A percentile compares a stretch with the other conserved stretches of the same genome.
phyloP scores from a whole-genome alignment of 768 basidiomycete genomes.

The Cubamyces sp. region DNA sequence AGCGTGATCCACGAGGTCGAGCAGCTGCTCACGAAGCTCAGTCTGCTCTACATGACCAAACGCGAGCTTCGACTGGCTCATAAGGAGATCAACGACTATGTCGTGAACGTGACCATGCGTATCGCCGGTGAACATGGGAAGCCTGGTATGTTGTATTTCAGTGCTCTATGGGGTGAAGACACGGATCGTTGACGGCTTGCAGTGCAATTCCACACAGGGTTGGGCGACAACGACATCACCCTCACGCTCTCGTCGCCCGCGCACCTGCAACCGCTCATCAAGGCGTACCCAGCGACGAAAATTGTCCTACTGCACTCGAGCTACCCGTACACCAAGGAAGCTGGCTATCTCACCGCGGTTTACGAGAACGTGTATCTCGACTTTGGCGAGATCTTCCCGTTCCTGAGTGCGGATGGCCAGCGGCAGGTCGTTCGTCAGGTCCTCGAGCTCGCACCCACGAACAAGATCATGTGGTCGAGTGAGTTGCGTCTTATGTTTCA shows the following conservation, averaged over 20 bases:
- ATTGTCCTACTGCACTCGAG: constrained; percentile 75
- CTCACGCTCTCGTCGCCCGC: constrained; percentile 63
- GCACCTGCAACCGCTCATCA: constrained; percentile 69
- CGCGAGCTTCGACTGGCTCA: constrained; percentile 55
- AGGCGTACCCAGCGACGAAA: constrained; percentile 57
- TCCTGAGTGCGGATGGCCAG: constrained; percentile 67
- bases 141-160: constrained; percentile 51
- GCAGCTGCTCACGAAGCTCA: constrained; percentile 36
- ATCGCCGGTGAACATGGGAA: constrained; percentile 56
- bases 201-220: constrained; percentile 88
- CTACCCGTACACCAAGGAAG: constrained; percentile 81
- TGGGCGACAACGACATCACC: constrained; percentile 75
- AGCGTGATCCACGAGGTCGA: constrained; percentile 24
- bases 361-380: constrained; percentile 79
- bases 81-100: constrained; percentile 67
- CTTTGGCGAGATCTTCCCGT: constrained; percentile 80
- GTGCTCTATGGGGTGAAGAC: not conserved
- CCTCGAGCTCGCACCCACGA: constrained; percentile 73
- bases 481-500: constrained; percentile 28
- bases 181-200: not conserved
- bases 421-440: constrained; percentile 60
- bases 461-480: constrained; percentile 86
- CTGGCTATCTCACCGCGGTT: constrained; percentile 73
- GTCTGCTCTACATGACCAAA: constrained; percentile 40
- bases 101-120: constrained; percentile 58